Percentiles rank a stretch among this genome's conserved stretches.
These are phyloP conservation scores for Xylariaceae sp. DNA, from an alignment of 2,329 filamentous ascomycete genomes.

Conservation along the genomic window DNA sequence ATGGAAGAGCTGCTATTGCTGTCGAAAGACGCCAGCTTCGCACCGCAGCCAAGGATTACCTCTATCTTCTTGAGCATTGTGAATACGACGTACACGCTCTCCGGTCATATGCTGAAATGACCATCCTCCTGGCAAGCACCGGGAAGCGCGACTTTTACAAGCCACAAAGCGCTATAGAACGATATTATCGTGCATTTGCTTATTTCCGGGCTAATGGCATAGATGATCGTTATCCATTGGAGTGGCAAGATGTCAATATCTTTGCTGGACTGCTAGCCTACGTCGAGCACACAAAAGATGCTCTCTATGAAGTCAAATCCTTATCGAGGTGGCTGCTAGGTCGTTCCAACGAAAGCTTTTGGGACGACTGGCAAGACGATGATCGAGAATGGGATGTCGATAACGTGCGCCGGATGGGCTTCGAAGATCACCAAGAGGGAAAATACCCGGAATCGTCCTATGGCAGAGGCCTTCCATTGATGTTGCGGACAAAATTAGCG, in stretches of 20 bases:
- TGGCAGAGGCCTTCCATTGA: conserved; percentile 76
- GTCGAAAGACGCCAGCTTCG: conserved; percentile 61
- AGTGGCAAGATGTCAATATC: conserved; percentile 85
- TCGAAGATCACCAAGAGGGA: conserved; percentile 65
- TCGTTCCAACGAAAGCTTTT: conserved; percentile 74
- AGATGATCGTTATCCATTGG: conserved; percentile 49
- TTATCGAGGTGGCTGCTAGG: conserved; percentile 84
- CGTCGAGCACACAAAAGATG: conserved; percentile 66
- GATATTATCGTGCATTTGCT: conserved; percentile 57
- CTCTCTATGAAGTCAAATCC: conserved; percentile 72
- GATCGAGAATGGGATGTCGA: conserved; percentile 89
- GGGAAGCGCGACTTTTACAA: conserved; percentile 51
- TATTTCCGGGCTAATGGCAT: conserved; percentile 46
- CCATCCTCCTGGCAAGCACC: conserved; percentile 54
- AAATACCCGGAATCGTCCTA: conserved; percentile 66
- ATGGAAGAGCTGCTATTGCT: conserved; percentile 65
- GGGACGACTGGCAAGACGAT: conserved; percentile 75
- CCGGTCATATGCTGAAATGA: conserved; percentile 63
- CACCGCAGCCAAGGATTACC: conserved; percentile 64
- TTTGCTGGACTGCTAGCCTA: conserved; percentile 82
- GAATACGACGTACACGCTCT: conserved; percentile 62
- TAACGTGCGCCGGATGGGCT: conserved; percentile 69
- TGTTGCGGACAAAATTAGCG: conserved; percentile 84
- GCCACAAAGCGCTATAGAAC: conserved; percentile 49
- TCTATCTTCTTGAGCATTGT: conserved; percentile 57